Percentiles rank a stretch among this genome's conserved stretches.
phyloP scores from a whole-genome alignment of 2,329 filamentous ascomycete species.

The Pleurostoma richardsiae region DNA sequence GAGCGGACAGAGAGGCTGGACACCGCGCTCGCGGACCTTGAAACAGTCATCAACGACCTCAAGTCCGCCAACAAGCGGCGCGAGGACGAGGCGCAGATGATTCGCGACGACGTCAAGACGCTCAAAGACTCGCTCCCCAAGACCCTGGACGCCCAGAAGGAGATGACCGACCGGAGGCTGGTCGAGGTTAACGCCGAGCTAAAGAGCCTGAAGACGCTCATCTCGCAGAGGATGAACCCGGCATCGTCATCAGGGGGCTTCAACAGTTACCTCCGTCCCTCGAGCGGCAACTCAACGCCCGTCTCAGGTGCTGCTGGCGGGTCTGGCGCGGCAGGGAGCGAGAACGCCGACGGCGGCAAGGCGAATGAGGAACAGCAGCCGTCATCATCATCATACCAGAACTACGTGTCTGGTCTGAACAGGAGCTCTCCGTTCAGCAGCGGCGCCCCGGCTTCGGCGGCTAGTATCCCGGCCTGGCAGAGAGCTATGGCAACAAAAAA shows the following conservation, averaged over 20 bases:
- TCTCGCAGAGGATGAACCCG: constrained; percentile 57
- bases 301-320: constrained; percentile 15
- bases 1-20: constrained; percentile 81
- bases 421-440: constrained; percentile 42
- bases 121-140: constrained; percentile 84
- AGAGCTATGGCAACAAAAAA: constrained; percentile 46
- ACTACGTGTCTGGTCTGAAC: constrained; percentile 26
- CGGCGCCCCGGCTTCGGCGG: constrained; percentile 46
- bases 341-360: constrained; percentile 20
- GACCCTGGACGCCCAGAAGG: constrained; percentile 83
- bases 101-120: constrained; percentile 79
- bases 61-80: constrained; percentile 76
- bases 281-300: constrained; percentile 14
- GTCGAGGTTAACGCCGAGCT: constrained; percentile 84
- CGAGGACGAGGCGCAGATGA: constrained; percentile 81
- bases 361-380: constrained; percentile 26
- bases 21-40: constrained; percentile 74
- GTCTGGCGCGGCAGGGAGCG: constrained; percentile 13
- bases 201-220: constrained; percentile 85
- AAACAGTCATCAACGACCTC: constrained; percentile 74
- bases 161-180: constrained; percentile 72
- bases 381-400: constrained; percentile 17
- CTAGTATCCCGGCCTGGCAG: constrained; percentile 77
- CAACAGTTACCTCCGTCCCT: constrained; percentile 22
- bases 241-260: constrained; percentile 13